These are phyloP conservation scores for Diutina catenulata DNA, from an alignment of 1,139 yeast genomes.

Conservation along the genomic window DNA sequence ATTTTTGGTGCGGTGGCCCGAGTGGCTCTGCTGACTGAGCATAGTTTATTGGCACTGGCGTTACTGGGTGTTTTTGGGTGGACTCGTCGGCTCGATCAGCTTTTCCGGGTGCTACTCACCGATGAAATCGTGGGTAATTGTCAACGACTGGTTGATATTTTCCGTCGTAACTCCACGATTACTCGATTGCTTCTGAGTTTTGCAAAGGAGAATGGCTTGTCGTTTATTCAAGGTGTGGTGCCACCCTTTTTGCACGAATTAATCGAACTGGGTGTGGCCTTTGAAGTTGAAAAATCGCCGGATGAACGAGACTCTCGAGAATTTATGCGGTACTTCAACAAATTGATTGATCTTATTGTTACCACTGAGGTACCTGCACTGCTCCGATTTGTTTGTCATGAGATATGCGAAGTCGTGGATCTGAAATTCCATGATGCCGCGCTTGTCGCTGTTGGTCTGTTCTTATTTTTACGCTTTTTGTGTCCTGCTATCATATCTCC, in stretches of 20 bases:
- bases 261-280: slow-evolving; percentile 34
- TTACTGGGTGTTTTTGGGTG: slow-evolving; percentile 52
- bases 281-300: slow-evolving; percentile 55
- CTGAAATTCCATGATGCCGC: slow-evolving; percentile 60
- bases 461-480: slow-evolving; percentile 69
- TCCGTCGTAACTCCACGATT: slow-evolving; percentile 74
- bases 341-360: slow-evolving; percentile 51
- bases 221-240: slow-evolving; percentile 42
- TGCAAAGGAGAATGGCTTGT: slow-evolving; percentile 54
- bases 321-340: slow-evolving; percentile 47
- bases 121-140: slow-evolving; percentile 48
- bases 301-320: slow-evolving; percentile 31
- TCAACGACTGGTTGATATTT: slow-evolving; percentile 32
- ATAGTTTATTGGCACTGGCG: slow-evolving; percentile 48
- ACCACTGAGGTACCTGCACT: slow-evolving; percentile 60
- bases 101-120: slow-evolving; percentile 44
- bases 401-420: slow-evolving; percentile 53
- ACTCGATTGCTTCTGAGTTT: slow-evolving; percentile 65
- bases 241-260: slow-evolving; percentile 46
- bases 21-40: slow-evolving; percentile 46
- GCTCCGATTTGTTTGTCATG: slow-evolving; percentile 62
- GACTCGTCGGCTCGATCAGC: slow-evolving; percentile 38
- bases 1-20: slow-evolving; percentile 47
- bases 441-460: slow-evolving; percentile 74
- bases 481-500: slow-evolving; percentile 94